Conservation (phyloP, 495 filamentous ascomycete species). For the Podospora australis region DNA sequence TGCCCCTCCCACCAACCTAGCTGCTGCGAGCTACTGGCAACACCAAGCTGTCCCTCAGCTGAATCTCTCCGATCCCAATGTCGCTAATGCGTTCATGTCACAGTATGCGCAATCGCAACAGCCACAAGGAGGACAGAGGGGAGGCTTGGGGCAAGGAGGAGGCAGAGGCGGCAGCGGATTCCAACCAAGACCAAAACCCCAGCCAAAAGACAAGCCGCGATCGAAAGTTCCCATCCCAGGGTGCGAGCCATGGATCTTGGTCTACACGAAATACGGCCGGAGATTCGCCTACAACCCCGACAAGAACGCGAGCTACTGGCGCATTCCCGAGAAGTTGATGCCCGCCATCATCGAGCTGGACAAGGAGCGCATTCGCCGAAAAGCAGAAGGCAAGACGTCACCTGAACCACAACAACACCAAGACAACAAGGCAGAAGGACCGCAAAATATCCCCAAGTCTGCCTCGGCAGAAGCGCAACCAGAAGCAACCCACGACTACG, state of each 20-base stretch:
- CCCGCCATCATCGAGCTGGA: conserved; percentile 71
- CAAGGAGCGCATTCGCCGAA: conserved; percentile 46
- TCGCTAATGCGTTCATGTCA: conserved; percentile 42
- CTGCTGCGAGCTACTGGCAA: conserved; percentile 31
- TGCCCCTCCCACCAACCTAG: conserved; percentile 22
- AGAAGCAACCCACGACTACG: conserved; percentile 22
- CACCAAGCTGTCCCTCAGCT: conserved; percentile 39
- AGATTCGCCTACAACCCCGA: conserved; percentile 81
- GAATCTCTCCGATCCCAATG: conserved; percentile 38
- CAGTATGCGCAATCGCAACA: conserved; percentile 29
- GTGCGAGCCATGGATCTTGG: conserved; percentile 83
- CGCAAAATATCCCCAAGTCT: conserved; percentile 3
- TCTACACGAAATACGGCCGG: conserved; percentile 81
- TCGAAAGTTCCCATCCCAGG: conserved; percentile 71
- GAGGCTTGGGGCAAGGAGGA: conserved; percentile 27
- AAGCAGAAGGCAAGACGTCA: conserved; percentile 28
- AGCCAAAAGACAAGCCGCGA: conserved; percentile 73
- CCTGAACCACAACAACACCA: not conserved
- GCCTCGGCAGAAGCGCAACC: not conserved
- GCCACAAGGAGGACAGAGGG: conserved; percentile 23
- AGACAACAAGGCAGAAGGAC: conserved; percentile 1
- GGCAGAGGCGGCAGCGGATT: conserved; percentile 46
- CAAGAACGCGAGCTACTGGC: conserved; percentile 88
- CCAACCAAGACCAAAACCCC: conserved; percentile 50
- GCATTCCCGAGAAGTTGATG: conserved; percentile 76